Conservation (phyloP, 352 stramenopile genomes). For the Phytophthora citricola region DNA sequence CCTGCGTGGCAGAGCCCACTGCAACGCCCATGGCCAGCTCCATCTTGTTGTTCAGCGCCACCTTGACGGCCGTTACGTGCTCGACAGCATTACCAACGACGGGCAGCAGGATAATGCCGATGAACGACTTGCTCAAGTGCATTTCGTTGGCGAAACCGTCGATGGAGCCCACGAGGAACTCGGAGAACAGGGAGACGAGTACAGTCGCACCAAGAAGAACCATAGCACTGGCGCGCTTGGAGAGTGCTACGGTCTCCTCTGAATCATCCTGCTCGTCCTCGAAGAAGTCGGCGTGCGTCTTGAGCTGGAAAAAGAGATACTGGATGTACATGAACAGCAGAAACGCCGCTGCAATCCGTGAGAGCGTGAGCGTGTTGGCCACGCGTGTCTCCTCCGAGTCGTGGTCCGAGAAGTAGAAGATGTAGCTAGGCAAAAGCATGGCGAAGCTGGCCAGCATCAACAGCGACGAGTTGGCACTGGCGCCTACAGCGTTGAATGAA, state of each 20-base stretch:
- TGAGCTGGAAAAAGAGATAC: constrained; percentile 96
- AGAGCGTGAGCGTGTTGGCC: constrained; percentile 77
- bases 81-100: constrained; percentile 99
- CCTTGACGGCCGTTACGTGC: constrained; percentile 97
- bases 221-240: constrained; percentile 70
- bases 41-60: constrained; percentile 98
- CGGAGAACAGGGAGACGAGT: constrained; percentile 93
- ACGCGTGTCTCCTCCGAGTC: constrained; percentile 76
- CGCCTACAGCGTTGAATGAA: constrained; percentile 93
- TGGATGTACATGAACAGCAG: constrained; percentile 94
- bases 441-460: constrained; percentile 94
- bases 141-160: constrained; percentile 76
- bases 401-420: constrained; percentile 87
- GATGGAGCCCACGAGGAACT: constrained; percentile 91
- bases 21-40: constrained; percentile 98
- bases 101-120: constrained; percentile 96
- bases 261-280: constrained; percentile 48
- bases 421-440: constrained; percentile 94
- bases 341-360: constrained; percentile 81
- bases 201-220: constrained; percentile 91
- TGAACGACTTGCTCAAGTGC: constrained; percentile 86
- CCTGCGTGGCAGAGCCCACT: constrained; percentile 97
- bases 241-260: constrained; percentile 87
- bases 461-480: constrained; percentile 94
- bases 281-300: constrained; percentile 95